Percentiles rank a stretch among this genome's conserved stretches.
Conservation (phyloP, 1,139 yeast genomes). For the Debaryomyces sp. region DNA sequence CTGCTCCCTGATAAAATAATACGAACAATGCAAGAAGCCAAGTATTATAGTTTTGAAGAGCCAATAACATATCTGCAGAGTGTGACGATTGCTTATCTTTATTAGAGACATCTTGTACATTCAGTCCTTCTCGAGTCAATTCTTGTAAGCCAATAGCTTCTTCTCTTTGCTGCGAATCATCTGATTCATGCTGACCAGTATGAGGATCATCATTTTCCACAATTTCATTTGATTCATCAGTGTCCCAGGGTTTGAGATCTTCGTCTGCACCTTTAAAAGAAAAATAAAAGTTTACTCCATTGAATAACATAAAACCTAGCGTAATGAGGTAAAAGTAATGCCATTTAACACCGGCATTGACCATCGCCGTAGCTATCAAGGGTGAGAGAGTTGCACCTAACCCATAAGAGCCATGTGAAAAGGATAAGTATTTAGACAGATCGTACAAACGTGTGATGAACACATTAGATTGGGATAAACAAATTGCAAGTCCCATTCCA, state of each 20-base stretch:
- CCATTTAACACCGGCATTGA: slow-evolving; percentile 53
- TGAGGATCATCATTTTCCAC: slow-evolving; percentile 7
- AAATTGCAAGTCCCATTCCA: slow-evolving; percentile 61
- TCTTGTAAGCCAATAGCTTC: slow-evolving; percentile 13
- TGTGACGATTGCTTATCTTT: slow-evolving; percentile 3
- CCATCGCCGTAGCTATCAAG: slow-evolving; percentile 56
- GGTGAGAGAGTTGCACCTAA: slow-evolving; percentile 67
- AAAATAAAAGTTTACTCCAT: slow-evolving; percentile 27
- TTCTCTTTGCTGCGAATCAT: slow-evolving; percentile 2
- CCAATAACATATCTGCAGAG: slow-evolving; percentile 21
- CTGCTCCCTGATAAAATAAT: slow-evolving; percentile 68
- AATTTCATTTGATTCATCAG: slow-evolving; percentile 15
- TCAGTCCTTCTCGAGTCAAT: not conserved
- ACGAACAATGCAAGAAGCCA: slow-evolving; percentile 60
- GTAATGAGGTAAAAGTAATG: slow-evolving; percentile 53
- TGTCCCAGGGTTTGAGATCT: slow-evolving; percentile 42
- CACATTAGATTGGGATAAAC: slow-evolving; percentile 59
- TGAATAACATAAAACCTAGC: slow-evolving; percentile 37
- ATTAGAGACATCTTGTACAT: not conserved
- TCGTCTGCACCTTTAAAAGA: slow-evolving; percentile 48
- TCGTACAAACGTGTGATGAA: slow-evolving; percentile 54
- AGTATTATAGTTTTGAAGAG: slow-evolving; percentile 46
- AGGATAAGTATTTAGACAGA: slow-evolving; percentile 52
- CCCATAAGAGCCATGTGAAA: slow-evolving; percentile 63
- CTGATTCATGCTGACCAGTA: not conserved